A percentile compares a stretch with the other conserved stretches of the same genome.
phyloP scores from a whole-genome alignment of 345 rosid species.

The Citrus cavaleriei region DNA sequence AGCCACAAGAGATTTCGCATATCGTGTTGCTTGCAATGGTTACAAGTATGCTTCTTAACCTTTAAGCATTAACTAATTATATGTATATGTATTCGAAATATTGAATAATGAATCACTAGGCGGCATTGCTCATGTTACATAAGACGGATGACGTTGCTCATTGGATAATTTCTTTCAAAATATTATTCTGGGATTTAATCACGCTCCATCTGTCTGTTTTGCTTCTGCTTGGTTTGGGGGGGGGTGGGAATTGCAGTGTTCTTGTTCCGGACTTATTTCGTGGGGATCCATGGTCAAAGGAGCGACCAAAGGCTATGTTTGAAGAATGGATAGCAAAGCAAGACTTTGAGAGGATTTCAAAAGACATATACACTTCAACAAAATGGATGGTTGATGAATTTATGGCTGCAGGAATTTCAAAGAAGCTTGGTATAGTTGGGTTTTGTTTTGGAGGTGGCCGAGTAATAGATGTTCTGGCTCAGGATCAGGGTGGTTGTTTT shows the following conservation, averaged over 20 bases:
- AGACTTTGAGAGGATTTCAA: conserved; percentile 42
- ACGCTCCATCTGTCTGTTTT: neutral
- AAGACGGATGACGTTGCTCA: neutral
- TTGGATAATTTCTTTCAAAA: neutral
- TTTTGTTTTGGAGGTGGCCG: conserved; percentile 88
- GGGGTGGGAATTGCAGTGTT: conserved; percentile 43
- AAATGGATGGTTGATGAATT: conserved; percentile 84
- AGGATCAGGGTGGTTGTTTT: conserved; percentile 46
- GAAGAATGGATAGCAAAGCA: conserved; percentile 61
- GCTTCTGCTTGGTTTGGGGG: neutral
- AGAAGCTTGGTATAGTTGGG: conserved; percentile 77
- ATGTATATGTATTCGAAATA: neutral
- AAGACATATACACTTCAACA: conserved; percentile 45
- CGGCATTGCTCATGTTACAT: neutral
- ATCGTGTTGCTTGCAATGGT: conserved; percentile 84
- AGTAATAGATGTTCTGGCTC: conserved; percentile 56
- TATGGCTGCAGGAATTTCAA: conserved; percentile 69
- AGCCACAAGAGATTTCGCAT: conserved; percentile 78
- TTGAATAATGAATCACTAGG: neutral
- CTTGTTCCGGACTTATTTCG: conserved; percentile 87
- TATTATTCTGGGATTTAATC: neutral
- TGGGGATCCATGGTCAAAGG: conserved; percentile 74
- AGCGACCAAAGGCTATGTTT: conserved; percentile 33
- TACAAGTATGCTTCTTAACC: conserved; percentile 56
- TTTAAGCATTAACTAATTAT: neutral